These are phyloP conservation scores for Hypoxylon cercidicola DNA, from an alignment of 495 filamentous ascomycete species.

Conservation along the genomic window DNA sequence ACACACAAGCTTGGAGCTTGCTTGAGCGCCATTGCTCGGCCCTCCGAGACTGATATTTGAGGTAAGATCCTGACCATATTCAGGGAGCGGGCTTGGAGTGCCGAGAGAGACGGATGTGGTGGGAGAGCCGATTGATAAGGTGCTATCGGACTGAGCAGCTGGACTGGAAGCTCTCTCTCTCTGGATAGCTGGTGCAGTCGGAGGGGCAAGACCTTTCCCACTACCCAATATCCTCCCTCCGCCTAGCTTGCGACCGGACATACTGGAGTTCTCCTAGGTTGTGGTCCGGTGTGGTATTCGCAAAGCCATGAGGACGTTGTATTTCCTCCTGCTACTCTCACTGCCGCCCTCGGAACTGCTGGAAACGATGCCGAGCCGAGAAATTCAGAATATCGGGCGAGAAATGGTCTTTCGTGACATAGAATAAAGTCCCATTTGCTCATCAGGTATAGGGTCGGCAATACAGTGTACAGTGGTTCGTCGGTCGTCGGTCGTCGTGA, in stretches of 20 bases:
- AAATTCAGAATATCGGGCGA: slow-evolving; percentile 3
- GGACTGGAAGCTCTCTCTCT: slow-evolving; percentile 53
- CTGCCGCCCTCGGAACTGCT: slow-evolving; percentile 15
- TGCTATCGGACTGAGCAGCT: slow-evolving; percentile 63
- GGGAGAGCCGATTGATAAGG: slow-evolving; percentile 59
- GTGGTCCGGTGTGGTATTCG: slow-evolving; percentile 8
- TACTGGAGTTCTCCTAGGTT: slow-evolving; percentile 48
- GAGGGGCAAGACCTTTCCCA: slow-evolving; percentile 78
- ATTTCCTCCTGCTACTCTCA: not conserved
- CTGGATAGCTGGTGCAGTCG: slow-evolving; percentile 48
- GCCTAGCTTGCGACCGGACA: slow-evolving; percentile 86
- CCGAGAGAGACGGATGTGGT: slow-evolving; percentile 47
- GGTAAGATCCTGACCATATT: slow-evolving; percentile 56
- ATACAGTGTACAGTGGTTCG: not conserved
- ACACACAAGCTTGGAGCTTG: slow-evolving; percentile 74
- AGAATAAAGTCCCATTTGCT: not conserved
- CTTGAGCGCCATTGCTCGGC: slow-evolving; percentile 51
- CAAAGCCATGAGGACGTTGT: slow-evolving; percentile 31
- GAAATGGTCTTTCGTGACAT: not conserved
- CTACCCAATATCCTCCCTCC: slow-evolving; percentile 89
- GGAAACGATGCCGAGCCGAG: slow-evolving; percentile 6
- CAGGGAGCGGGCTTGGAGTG: slow-evolving; percentile 48
- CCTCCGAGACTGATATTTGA: slow-evolving; percentile 61
- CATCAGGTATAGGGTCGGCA: slow-evolving; percentile 1
- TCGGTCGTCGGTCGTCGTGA: not conserved